These are phyloP conservation scores for Arthrocladium fulminans DNA, from an alignment of 2,329 filamentous ascomycete genomes.

Conservation along the genomic window DNA sequence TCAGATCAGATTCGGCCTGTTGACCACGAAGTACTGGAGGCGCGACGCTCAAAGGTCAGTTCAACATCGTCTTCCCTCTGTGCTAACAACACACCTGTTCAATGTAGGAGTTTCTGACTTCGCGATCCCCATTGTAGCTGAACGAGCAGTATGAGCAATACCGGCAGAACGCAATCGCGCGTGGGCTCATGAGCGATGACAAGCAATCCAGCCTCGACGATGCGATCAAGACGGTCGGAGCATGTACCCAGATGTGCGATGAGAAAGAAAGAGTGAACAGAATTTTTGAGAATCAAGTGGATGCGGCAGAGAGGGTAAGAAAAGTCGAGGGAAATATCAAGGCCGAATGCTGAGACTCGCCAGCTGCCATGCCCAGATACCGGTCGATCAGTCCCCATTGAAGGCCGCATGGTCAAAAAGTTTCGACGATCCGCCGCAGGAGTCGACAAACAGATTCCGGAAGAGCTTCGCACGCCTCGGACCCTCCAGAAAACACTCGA, in stretches of 20 bases:
- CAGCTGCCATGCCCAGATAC: conserved; percentile 17
- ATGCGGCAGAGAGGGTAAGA: conserved; percentile 50
- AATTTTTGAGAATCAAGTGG: conserved; percentile 54
- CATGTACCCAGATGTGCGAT: conserved; percentile 56
- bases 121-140: conserved; percentile 29
- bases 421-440: conserved; percentile 56
- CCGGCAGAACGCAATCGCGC: conserved; percentile 42
- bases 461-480: conserved; percentile 52
- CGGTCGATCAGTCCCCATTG: conserved; percentile 32
- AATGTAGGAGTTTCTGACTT: conserved; percentile 23
- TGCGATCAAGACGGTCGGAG: conserved; percentile 53
- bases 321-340: neutral
- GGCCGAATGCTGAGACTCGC: neutral
- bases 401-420: conserved; percentile 54
- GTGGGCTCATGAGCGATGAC: conserved; percentile 50
- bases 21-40: neutral
- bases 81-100: conserved; percentile 15
- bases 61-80: conserved; percentile 8
- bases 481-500: conserved; percentile 40
- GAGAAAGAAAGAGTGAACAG: conserved; percentile 55
- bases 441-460: conserved; percentile 53
- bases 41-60: conserved; percentile 16
- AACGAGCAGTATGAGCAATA: conserved; percentile 43
- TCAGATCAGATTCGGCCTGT: conserved; percentile 1
- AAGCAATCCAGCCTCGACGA: conserved; percentile 52